phyloP scores from a whole-genome alignment of 331 rosid genomes.

The Quercus tomentella region DNA sequence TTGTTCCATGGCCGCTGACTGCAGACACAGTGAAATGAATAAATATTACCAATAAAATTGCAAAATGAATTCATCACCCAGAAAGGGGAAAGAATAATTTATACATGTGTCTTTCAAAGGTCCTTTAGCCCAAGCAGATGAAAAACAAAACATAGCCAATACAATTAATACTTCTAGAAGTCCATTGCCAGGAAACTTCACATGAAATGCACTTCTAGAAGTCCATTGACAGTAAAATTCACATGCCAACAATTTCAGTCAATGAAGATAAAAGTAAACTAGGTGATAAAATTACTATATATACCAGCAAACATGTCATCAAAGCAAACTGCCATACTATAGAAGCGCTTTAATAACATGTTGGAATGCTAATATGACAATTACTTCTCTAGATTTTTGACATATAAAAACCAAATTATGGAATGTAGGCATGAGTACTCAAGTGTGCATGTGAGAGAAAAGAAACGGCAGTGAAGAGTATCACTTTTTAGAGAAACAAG shows the following conservation, averaged over 20 bases:
- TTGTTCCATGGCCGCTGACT: conserved; percentile 34
- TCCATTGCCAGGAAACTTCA: neutral
- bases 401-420: neutral
- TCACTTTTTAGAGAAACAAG: neutral
- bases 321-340: neutral
- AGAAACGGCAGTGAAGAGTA: neutral
- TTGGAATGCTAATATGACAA: neutral
- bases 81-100: neutral
- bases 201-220: neutral
- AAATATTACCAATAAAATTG: neutral
- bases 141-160: neutral
- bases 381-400: neutral
- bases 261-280: neutral
- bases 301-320: neutral
- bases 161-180: neutral
- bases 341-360: neutral
- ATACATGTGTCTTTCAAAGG: neutral
- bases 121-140: neutral
- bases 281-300: neutral
- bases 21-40: conserved; percentile 1
- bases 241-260: neutral
- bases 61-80: neutral
- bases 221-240: neutral
- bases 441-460: neutral
- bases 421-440: neutral